Percentiles rank a stretch among this genome's conserved stretches.
phyloP scores from a whole-genome alignment of 1,139 yeast genomes.

The Arxiozyma heterogenica region DNA sequence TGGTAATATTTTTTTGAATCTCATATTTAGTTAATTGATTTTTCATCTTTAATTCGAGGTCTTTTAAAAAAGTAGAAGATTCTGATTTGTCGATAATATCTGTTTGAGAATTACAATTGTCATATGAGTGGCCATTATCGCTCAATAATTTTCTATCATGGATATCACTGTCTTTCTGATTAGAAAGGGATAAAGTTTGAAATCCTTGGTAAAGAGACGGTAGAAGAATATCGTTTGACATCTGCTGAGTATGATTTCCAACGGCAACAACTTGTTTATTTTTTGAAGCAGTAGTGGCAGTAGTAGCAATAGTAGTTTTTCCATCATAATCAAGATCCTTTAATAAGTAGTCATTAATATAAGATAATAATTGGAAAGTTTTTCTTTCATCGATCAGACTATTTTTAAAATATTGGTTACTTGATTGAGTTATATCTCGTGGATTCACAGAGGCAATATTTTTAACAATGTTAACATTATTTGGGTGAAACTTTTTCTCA shows the following conservation, averaged over 20 bases:
- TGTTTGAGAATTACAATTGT: constrained; percentile 18
- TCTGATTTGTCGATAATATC: constrained; percentile 36
- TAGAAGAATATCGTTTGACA: constrained; percentile 9
- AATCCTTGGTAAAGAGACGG: constrained; percentile 57
- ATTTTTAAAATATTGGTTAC: constrained; percentile 28
- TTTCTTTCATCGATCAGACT: constrained; percentile 30
- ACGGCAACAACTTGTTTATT: not conserved
- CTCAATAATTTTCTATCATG: constrained; percentile 8
- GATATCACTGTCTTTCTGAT: constrained; percentile 5
- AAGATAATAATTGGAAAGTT: constrained; percentile 39
- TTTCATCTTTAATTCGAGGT: constrained; percentile 35
- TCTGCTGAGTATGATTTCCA: not conserved
- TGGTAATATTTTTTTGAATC: constrained; percentile 53
- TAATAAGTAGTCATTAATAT: constrained; percentile 49
- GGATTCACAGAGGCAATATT: not conserved
- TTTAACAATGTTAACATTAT: not conserved
- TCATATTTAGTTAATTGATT: constrained; percentile 47
- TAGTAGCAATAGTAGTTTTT: too few relatives aligned
- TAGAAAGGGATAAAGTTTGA: constrained; percentile 33
- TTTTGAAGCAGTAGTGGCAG: too few relatives aligned
- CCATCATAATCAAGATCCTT: constrained; percentile 31
- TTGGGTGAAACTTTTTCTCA: not conserved
- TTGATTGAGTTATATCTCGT: constrained; percentile 12
- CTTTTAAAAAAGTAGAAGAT: constrained; percentile 33
- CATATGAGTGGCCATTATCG: not conserved